Evolutionary conservation across 2,329 filamentous ascomycete species (phyloP).

Genomic region (Pezicula rhizophila): DNA sequence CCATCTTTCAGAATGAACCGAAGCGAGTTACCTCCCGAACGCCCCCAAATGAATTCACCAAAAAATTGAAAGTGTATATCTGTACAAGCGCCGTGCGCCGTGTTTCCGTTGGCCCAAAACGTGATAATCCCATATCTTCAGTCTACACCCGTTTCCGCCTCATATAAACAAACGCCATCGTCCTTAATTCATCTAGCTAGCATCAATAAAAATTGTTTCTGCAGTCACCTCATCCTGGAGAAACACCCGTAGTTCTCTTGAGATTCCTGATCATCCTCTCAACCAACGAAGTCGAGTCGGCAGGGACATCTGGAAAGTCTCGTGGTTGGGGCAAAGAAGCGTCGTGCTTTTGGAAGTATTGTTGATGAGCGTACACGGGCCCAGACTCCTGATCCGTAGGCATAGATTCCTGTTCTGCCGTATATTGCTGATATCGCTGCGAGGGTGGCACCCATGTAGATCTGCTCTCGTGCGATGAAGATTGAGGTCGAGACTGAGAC

Average conservation of each 20-base stretch:
- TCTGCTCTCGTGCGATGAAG: neutral
- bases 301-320: conserved; percentile 26
- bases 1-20: too few relatives aligned
- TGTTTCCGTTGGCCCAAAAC: too few relatives aligned
- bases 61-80: too few relatives aligned
- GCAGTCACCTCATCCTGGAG: neutral
- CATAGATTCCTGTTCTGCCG: neutral
- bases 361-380: conserved; percentile 19
- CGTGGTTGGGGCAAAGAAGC: conserved; percentile 1
- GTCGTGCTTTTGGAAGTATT: conserved; percentile 14
- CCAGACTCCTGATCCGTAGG: conserved; percentile 5
- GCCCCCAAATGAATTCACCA: too few relatives aligned
- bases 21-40: too few relatives aligned
- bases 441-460: neutral
- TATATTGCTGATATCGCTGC: neutral
- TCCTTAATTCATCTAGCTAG: neutral
- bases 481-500: too few relatives aligned
- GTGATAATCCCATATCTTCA: too few relatives aligned
- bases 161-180: neutral
- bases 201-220: neutral
- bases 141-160: neutral
- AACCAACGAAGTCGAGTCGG: conserved; percentile 34
- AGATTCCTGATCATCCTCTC: conserved; percentile 49
- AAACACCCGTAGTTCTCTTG: conserved; percentile 24
- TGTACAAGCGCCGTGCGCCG: too few relatives aligned